Percentiles rank a stretch among this genome's conserved stretches.
These are phyloP conservation scores for Fusarium sp. DNA, from an alignment of 2,329 filamentous ascomycete species.

Conservation along the genomic window DNA sequence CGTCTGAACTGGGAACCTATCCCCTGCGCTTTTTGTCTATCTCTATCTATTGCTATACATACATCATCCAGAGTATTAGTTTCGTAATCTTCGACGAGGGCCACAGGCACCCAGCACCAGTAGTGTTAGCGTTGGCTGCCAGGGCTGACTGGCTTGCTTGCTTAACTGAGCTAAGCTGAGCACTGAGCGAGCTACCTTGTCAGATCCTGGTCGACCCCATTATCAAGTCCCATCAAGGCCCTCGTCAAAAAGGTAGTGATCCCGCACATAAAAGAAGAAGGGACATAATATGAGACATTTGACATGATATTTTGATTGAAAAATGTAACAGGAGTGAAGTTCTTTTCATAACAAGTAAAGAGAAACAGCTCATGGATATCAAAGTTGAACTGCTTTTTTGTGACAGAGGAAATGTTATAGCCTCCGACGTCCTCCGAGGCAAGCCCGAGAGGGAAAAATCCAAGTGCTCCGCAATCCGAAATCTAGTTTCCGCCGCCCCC, in stretches of 20 bases:
- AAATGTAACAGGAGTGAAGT: slow-evolving; percentile 44
- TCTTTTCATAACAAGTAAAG: slow-evolving; percentile 33
- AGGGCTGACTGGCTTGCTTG: slow-evolving; percentile 3
- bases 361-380: slow-evolving; percentile 33
- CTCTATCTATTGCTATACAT: slow-evolving; percentile 29
- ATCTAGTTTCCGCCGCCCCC: slow-evolving; percentile 44
- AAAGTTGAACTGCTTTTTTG: slow-evolving; percentile 42
- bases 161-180: not conserved
- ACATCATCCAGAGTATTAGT: slow-evolving; percentile 30
- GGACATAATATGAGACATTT: slow-evolving; percentile 23
- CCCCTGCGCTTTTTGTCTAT: slow-evolving; percentile 21
- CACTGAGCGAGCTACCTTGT: not conserved
- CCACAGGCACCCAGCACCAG: slow-evolving; percentile 6
- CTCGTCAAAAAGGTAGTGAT: slow-evolving; percentile 17
- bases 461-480: slow-evolving; percentile 47
- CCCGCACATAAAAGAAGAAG: slow-evolving; percentile 12
- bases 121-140: slow-evolving; percentile 1
- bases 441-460: slow-evolving; percentile 48
- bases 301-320: slow-evolving; percentile 33
- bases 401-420: slow-evolving; percentile 29
- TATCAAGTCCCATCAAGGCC: slow-evolving; percentile 18
- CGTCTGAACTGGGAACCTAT: slow-evolving; percentile 1
- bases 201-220: slow-evolving; percentile 23
- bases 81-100: slow-evolving; percentile 20
- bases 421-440: slow-evolving; percentile 44